phyloP scores from a whole-genome alignment of 148 eudicot genomes.

The Bassia scoparia region DNA sequence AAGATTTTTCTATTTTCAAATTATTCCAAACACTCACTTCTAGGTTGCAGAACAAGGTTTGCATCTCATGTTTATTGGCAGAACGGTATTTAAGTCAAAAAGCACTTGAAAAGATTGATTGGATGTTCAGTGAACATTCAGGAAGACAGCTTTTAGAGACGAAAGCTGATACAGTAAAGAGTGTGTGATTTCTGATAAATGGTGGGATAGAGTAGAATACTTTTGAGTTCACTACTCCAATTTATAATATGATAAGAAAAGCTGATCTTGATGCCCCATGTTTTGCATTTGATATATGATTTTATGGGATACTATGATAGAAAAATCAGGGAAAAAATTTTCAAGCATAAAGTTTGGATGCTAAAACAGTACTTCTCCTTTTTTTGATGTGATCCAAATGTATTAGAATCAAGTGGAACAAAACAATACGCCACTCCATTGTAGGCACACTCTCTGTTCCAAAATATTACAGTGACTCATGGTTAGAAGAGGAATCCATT shows the following conservation, averaged over 20 bases:
- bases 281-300: background rate
- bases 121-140: background rate
- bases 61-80: no score
- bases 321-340: background rate
- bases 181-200: background rate
- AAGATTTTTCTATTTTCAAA: no score
- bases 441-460: conserved; percentile 3
- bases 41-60: no score
- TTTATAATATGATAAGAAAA: background rate
- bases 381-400: conserved; percentile 3
- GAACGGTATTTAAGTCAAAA: no score
- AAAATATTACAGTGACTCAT: conserved; percentile 2
- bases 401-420: background rate
- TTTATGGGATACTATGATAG: background rate
- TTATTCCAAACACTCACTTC: no score
- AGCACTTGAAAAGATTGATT: background rate
- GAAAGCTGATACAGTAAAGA: no score
- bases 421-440: conserved; percentile 9
- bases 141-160: no score
- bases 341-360: background rate
- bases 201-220: background rate
- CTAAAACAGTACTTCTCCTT: background rate
- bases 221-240: background rate
- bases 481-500: background rate
- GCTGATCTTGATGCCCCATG: background rate